phyloP scores from a whole-genome alignment of 225 moss, liverwort and hornwort genomes.

The Anthoceros angustus region DNA sequence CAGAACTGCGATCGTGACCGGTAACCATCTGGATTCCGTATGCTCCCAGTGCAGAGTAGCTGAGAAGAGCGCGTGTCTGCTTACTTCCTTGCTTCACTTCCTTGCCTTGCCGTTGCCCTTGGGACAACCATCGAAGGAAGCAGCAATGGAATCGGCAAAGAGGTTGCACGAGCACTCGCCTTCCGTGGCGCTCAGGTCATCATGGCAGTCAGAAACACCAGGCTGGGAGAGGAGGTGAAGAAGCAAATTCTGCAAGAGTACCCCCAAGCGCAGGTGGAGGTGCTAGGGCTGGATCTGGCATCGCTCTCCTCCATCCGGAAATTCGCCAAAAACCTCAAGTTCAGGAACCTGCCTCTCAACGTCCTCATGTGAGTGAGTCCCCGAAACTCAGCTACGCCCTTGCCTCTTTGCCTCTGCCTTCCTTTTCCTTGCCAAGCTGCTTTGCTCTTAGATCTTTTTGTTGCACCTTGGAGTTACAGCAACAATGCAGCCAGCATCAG shows the following conservation, averaged over 20 bases:
- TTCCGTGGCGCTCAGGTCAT: conserved; percentile 31
- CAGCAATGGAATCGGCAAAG: conserved; percentile 33
- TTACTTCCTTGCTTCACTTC: neutral
- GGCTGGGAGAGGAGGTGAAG: conserved; percentile 23
- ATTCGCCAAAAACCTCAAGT: conserved; percentile 21
- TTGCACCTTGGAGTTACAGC: conserved; percentile 12
- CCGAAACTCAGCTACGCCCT: neutral
- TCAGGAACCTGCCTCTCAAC: conserved; percentile 27
- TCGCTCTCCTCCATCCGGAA: conserved; percentile 28
- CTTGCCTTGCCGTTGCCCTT: conserved; percentile 10
- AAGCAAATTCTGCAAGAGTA: conserved; percentile 16
- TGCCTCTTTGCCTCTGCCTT: neutral
- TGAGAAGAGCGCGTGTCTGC: too few species aligned
- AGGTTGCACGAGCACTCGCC: conserved; percentile 29
- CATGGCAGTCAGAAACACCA: conserved; percentile 32
- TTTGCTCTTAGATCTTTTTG: neutral
- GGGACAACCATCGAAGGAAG: conserved; percentile 26
- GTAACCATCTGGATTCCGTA: conserved; percentile 9
- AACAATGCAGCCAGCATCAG: conserved; percentile 29
- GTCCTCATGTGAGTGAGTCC: conserved; percentile 29
- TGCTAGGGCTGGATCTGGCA: conserved; percentile 28
- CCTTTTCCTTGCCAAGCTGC: neutral
- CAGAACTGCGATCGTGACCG: conserved; percentile 31
- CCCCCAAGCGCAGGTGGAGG: conserved; percentile 26
- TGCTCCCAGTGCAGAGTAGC: neutral